phyloP scores from a whole-genome alignment of 2,329 filamentous ascomycete genomes.

The Cytospora piceicola region DNA sequence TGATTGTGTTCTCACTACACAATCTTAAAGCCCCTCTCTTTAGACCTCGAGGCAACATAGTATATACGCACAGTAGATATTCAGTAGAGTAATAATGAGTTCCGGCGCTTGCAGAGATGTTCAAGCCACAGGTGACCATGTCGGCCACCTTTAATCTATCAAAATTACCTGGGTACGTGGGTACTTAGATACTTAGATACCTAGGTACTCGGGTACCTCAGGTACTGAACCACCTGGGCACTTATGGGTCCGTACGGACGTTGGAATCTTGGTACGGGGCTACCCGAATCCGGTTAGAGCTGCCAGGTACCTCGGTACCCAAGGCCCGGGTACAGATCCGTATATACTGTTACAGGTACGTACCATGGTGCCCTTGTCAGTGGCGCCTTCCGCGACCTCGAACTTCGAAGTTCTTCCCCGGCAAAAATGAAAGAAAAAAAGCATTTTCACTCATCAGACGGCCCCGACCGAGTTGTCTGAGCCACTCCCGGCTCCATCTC shows the following conservation, averaged over 20 bases:
- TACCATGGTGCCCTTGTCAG: neutral
- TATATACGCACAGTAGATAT: neutral
- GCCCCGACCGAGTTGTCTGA: neutral
- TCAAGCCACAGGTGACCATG: slow-evolving; percentile 2
- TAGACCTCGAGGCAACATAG: neutral
- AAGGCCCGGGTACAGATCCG: neutral
- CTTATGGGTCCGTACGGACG: neutral
- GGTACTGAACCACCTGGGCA: too few relatives aligned
- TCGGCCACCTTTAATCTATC: neutral
- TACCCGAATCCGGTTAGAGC: slow-evolving; percentile 1
- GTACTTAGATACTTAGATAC: neutral
- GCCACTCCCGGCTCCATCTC: slow-evolving; percentile 1
- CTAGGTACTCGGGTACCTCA: neutral
- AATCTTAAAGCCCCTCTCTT: neutral
- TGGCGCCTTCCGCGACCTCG: neutral
- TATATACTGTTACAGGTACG: neutral
- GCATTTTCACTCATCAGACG: neutral
- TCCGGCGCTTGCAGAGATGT: neutral
- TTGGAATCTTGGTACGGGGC: neutral
- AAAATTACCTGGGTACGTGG: neutral
- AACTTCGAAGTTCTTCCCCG: neutral
- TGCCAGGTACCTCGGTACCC: neutral
- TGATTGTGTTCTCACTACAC: neutral
- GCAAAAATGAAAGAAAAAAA: neutral
- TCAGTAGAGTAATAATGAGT: neutral